A percentile compares a stretch with the other conserved stretches of the same genome.
Evolutionary conservation across 148 eudicot genomes (phyloP).

Genomic region (Amaranthus cruentus): DNA sequence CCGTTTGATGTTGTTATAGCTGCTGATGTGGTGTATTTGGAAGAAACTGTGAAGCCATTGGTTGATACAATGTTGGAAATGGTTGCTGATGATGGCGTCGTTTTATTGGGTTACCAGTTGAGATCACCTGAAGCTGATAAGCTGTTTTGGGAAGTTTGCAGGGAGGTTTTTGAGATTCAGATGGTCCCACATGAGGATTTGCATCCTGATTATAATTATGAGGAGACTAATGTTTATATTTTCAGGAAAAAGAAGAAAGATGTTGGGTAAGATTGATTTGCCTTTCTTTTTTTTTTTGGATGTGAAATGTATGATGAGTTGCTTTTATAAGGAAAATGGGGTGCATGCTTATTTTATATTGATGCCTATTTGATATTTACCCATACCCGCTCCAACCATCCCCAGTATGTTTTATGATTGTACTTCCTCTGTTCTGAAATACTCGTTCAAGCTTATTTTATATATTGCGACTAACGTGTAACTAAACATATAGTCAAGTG

Average conservation of each 20-base stretch:
- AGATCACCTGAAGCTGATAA: constrained; percentile 79
- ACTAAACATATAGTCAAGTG: no score
- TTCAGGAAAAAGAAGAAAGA: constrained; percentile 51
- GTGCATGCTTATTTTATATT: no score
- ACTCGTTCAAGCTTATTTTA: no score
- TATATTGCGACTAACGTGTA: no score
- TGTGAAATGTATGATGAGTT: not conserved
- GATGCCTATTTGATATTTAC: no score
- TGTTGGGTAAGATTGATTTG: constrained; percentile 6
- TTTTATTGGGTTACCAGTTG: constrained; percentile 74
- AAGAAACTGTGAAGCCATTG: constrained; percentile 64
- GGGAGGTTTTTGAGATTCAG: constrained; percentile 47
- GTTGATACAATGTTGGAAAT: constrained; percentile 52
- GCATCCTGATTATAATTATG: constrained; percentile 80
- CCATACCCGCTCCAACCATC: no score
- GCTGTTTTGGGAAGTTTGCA: constrained; percentile 67
- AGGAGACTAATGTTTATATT: constrained; percentile 68
- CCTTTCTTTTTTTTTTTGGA: not conserved
- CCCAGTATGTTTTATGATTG: not conserved
- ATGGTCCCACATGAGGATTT: constrained; percentile 67
- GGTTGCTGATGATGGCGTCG: constrained; percentile 59
- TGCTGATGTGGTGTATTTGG: constrained; percentile 82
- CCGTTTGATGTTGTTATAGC: constrained; percentile 77
- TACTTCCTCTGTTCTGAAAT: no score
- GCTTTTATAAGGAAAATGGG: not conserved